A percentile compares a stretch with the other conserved stretches of the same genome.
These are phyloP conservation scores for Hyaloscypha hepaticicola DNA, from an alignment of 495 filamentous ascomycete species.

Conservation along the genomic window DNA sequence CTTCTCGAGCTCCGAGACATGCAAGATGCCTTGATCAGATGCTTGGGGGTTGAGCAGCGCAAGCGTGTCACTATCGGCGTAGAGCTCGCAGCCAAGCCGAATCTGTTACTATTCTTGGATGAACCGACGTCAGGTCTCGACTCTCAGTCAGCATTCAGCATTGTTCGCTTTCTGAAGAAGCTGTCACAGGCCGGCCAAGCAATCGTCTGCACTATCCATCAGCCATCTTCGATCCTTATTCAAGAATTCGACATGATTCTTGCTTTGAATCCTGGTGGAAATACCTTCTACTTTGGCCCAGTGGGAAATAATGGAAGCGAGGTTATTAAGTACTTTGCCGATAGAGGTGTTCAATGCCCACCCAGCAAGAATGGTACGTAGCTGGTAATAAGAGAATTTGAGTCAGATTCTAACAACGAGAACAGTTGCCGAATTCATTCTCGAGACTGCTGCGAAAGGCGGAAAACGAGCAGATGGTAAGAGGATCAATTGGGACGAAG, in stretches of 20 bases:
- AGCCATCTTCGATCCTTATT: slow-evolving; percentile 64
- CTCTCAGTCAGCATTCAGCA: slow-evolving; percentile 77
- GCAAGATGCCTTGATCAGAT: slow-evolving; percentile 46
- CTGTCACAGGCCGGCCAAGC: slow-evolving; percentile 72
- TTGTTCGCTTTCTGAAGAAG: slow-evolving; percentile 83
- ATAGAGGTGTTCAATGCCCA: slow-evolving; percentile 58
- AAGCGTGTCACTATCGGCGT: slow-evolving; percentile 86
- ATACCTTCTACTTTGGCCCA: slow-evolving; percentile 73
- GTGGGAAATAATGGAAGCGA: slow-evolving; percentile 62
- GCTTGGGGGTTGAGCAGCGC: slow-evolving; percentile 48
- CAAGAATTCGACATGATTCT: slow-evolving; percentile 77
- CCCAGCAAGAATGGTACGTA: slow-evolving; percentile 44
- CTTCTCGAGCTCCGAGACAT: slow-evolving; percentile 57
- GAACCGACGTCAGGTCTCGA: slow-evolving; percentile 84
- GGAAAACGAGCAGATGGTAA: slow-evolving; percentile 50
- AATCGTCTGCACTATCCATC: slow-evolving; percentile 82
- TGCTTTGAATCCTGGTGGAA: slow-evolving; percentile 66
- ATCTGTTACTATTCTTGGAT: slow-evolving; percentile 76
- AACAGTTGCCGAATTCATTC: slow-evolving; percentile 74
- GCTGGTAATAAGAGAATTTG: background rate
- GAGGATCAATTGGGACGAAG: slow-evolving; percentile 65
- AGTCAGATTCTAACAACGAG: background rate
- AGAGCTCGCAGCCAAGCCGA: slow-evolving; percentile 85
- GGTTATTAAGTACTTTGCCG: slow-evolving; percentile 66
- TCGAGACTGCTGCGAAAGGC: slow-evolving; percentile 73